A percentile compares a stretch with the other conserved stretches of the same genome.
phyloP scores from a whole-genome alignment of 495 filamentous ascomycete species.

The Viridothelium virens region DNA sequence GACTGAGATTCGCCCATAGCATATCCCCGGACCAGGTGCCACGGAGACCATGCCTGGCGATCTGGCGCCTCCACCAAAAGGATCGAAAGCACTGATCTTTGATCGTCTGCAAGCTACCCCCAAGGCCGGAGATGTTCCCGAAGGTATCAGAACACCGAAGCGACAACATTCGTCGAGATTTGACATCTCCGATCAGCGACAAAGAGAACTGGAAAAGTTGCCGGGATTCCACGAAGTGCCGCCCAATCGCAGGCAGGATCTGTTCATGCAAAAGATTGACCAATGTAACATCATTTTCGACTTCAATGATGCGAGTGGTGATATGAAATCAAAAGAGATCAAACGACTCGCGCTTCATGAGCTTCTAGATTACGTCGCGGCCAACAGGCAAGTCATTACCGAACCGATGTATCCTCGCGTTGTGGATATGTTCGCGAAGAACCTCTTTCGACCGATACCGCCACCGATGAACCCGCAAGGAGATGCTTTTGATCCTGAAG shows the following conservation, averaged over 20 bases:
- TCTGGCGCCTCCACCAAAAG: slow-evolving; percentile 82
- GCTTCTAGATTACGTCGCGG: slow-evolving; percentile 94
- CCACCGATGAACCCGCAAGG: slow-evolving; percentile 96
- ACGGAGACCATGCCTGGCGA: slow-evolving; percentile 98
- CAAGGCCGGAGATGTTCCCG: slow-evolving; percentile 70
- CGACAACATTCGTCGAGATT: slow-evolving; percentile 96
- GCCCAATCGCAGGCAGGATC: slow-evolving; percentile 86
- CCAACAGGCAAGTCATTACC: slow-evolving; percentile 96
- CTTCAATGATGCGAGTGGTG: slow-evolving; percentile 95
- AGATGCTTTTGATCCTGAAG: slow-evolving; percentile 96
- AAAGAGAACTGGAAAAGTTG: slow-evolving; percentile 92
- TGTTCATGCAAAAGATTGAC: slow-evolving; percentile 99
- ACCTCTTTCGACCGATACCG: slow-evolving; percentile 93
- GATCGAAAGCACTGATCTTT: slow-evolving; percentile 79
- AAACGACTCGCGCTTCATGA: slow-evolving; percentile 96
- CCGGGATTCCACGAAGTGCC: slow-evolving; percentile 98
- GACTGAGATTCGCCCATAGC: slow-evolving; percentile 46
- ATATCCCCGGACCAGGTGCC: slow-evolving; percentile 85
- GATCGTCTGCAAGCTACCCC: slow-evolving; percentile 87
- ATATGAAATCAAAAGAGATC: slow-evolving; percentile 99
- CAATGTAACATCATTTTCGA: slow-evolving; percentile 99
- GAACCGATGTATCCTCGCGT: slow-evolving; percentile 98
- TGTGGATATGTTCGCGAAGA: slow-evolving; percentile 99
- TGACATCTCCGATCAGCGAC: slow-evolving; percentile 84
- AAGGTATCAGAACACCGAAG: slow-evolving; percentile 90